These are phyloP conservation scores for Suillus lakei DNA, from an alignment of 768 basidiomycete genomes.

Conservation along the genomic window DNA sequence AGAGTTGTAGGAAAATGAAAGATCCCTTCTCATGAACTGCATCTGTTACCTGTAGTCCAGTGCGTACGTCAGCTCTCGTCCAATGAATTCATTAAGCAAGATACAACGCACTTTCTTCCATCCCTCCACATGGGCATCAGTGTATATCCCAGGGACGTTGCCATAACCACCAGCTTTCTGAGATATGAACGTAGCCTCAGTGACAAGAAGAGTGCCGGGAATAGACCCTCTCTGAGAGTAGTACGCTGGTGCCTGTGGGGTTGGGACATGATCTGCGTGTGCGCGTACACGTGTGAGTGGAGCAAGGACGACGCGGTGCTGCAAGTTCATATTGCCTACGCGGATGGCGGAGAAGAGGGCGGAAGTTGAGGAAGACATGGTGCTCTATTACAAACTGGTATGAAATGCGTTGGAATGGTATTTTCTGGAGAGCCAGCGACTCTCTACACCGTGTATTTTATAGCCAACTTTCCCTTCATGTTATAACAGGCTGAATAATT, in stretches of 20 bases:
- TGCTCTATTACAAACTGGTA: too few species aligned
- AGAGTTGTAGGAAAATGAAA: conserved; percentile 52
- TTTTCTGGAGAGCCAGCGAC: too few species aligned
- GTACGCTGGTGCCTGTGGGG: conserved; percentile 46
- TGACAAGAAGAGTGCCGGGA: conserved; percentile 59
- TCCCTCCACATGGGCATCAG: conserved; percentile 53
- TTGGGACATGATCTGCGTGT: conserved; percentile 39
- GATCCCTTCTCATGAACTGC: conserved; percentile 60
- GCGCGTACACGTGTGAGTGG: conserved; percentile 55
- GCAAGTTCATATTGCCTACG: conserved; percentile 45
- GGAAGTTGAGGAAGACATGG: neutral
- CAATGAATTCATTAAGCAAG: neutral
- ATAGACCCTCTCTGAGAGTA: conserved; percentile 51
- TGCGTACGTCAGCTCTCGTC: neutral
- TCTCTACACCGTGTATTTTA: too few species aligned
- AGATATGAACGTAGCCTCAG: conserved; percentile 61
- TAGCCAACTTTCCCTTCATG: too few species aligned
- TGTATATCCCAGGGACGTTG: conserved; percentile 69
- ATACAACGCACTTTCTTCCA: conserved; percentile 50
- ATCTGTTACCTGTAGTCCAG: conserved; percentile 50
- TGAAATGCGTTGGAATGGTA: too few species aligned
- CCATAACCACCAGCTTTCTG: conserved; percentile 51
- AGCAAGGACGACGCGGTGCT: conserved; percentile 58
- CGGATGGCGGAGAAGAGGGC: conserved; percentile 51
- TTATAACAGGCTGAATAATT: too few species aligned